phyloP scores from a whole-genome alignment of 2,329 filamentous ascomycete genomes.

The Neocucurbitaria cava region DNA sequence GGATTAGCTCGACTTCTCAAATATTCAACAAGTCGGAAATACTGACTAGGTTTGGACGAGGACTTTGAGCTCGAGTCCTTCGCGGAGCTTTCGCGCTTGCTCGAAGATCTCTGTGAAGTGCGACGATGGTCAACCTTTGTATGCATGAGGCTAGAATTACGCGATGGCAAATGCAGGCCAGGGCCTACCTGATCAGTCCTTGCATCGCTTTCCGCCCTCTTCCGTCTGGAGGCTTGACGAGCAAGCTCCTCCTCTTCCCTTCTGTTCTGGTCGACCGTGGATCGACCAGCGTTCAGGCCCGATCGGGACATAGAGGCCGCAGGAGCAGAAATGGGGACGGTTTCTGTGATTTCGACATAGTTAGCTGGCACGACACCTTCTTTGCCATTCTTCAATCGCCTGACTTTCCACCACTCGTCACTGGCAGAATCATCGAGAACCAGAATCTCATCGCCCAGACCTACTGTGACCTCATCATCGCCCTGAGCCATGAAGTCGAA shows the following conservation, averaged over 20 bases:
- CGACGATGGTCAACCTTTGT: slow-evolving; percentile 71
- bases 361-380: slow-evolving; percentile 96
- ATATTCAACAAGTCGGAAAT: neutral
- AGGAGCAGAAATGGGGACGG: slow-evolving; percentile 60
- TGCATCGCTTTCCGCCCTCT: slow-evolving; percentile 61
- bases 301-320: slow-evolving; percentile 56
- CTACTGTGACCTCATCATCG: slow-evolving; percentile 94
- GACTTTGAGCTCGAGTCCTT: slow-evolving; percentile 55
- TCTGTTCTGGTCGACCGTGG: slow-evolving; percentile 77
- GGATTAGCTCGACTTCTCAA: slow-evolving; percentile 13
- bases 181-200: slow-evolving; percentile 75
- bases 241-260: slow-evolving; percentile 83
- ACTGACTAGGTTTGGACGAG: slow-evolving; percentile 76
- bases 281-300: slow-evolving; percentile 67
- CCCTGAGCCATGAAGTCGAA: slow-evolving; percentile 98
- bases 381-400: slow-evolving; percentile 86
- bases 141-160: slow-evolving; percentile 78
- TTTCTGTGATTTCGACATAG: slow-evolving; percentile 88
- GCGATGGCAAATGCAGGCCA: slow-evolving; percentile 76
- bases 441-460: slow-evolving; percentile 86
- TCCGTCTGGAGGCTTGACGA: slow-evolving; percentile 76
- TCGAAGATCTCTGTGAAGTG: slow-evolving; percentile 74
- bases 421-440: slow-evolving; percentile 89
- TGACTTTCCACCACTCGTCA: slow-evolving; percentile 98
- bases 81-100: slow-evolving; percentile 71